Evolutionary conservation across 2,329 filamentous ascomycete genomes (phyloP), one percentile per base, ranked within the genome.

Genomic region (Coleophoma eucalyptorum): DNA sequence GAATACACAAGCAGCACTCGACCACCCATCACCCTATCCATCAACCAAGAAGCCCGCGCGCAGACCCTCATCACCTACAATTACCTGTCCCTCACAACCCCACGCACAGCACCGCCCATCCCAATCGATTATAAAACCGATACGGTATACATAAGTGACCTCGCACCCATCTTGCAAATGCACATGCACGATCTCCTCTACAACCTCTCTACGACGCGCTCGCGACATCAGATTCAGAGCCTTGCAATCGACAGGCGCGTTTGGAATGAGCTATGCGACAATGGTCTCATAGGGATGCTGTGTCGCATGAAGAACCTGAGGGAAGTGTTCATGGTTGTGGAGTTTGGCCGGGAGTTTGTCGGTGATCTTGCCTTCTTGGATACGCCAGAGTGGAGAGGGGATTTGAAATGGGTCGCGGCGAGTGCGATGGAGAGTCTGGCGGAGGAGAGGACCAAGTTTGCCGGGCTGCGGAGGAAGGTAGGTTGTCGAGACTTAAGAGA

Each of bases 301-400:
- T 56, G 50, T 13, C 42, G 51, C 18, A 58, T 63, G 57, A 58
- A 45, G 20, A 43, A 40, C 6, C 19, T 62, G 12, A 53, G 42
- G 31, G 55, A 56, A 35, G 44, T 63, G 19, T 43, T 41, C 31
- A 46, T 63, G 32, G 61, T 63, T n/a, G 55, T 62, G 8, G 61
- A 63, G 49, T 63, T 61, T 53, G 59, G 58, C n/a, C 43, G 59
- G 34, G 16, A 18, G 20, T 61, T 56, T 49, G 45, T 47, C 42
- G 58, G 51, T 3, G 51, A 53, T 18, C 43, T 52, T 46, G 56
- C 43, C 10, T 63, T 55, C 48, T 50, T 57, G 47, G 56, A 51
- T 13, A 50, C 48, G 12, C 60, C 59, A 2, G 48, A 52, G 43
- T 60, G 59, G 58, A 58, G 59, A 48, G 45, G 53, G 5, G 60